These are phyloP conservation scores for Rhododendron simsii DNA, from an alignment of 148 eudicot species.

Conservation along the genomic window DNA sequence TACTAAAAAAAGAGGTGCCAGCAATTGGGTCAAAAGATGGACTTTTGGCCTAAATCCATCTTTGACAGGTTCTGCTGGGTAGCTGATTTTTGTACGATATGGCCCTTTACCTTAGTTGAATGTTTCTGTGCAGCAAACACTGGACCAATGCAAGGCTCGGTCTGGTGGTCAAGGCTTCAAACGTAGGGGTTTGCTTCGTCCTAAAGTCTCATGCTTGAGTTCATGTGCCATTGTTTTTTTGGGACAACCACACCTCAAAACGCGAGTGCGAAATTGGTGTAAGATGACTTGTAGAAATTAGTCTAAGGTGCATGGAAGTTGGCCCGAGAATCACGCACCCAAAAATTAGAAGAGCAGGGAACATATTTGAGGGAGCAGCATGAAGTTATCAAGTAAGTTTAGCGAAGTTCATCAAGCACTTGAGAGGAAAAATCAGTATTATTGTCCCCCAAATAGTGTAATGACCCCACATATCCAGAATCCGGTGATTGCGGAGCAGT, in stretches of 20 bases:
- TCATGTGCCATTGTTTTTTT: not conserved
- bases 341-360: not conserved
- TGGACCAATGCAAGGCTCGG: not conserved
- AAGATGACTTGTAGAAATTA: not conserved
- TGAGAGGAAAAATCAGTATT: not conserved
- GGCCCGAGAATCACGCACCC: not conserved
- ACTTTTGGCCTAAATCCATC: not conserved
- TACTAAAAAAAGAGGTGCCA: not conserved
- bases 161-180: not conserved
- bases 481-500: not conserved
- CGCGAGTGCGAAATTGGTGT: not conserved
- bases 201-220: not conserved
- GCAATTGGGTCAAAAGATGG: not conserved
- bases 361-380: not conserved
- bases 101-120: not conserved
- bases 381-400: not conserved
- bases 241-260: not conserved
- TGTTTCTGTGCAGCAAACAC: not conserved
- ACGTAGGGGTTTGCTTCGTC: not conserved
- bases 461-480: not conserved
- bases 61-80: not conserved
- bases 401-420: not conserved
- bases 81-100: not conserved
- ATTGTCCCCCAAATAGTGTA: not conserved
- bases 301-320: not conserved